Base-by-base conservation (phyloP, 768 basidiomycete genomes). In the Russula abietina region DNA sequence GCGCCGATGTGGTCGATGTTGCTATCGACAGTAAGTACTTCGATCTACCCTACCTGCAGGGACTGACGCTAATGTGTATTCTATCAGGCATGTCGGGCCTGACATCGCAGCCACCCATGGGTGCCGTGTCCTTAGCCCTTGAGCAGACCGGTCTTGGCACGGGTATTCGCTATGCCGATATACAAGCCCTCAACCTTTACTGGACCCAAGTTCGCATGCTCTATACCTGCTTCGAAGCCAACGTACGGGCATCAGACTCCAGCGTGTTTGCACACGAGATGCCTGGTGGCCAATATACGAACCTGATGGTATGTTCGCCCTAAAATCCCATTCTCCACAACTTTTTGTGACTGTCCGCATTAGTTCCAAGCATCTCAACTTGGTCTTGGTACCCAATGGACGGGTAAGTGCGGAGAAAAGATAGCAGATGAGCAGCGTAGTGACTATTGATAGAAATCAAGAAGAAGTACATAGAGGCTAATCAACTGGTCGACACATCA, bases 201-300 rank as follows among this genome's bases (percentile, higher is more conserved):
- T 99, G 97, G 97, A 92, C 88, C 60, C 94, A 98, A 80, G 90
- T 98, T 73, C 90, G 97, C 72, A 78, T 91, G 77, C 83, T 98
- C 52, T 99, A 99, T 78, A 75, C 83, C 72, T 97, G 94, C 79
- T 99, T 99, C 79, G 97, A 98, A 75, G 97, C 97, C 59, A 97
- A 97, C 71, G 94, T 98, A 69, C 86, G 93, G 57, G 92, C 94
- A 28, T 95, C 93, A 57, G 97, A 98, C 73, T 97, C 95, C 53
- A 93, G 92, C 76, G 95, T 98, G 57, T 99, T 98, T 74, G 94
- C 94, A 72, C 96, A 98, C 76, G 95, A 97, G 77, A 98, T 99
- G 97, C 96, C 96, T 58, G 97, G 95, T 73, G 96, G 95, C 50
- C 93, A 93, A 73, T 93, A 93, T 74, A 93, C 92, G 36, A 93